Evolutionary conservation across 75 land plant genomes (phyloP).

Genomic region (Selaginella moellendorffii): DNA sequence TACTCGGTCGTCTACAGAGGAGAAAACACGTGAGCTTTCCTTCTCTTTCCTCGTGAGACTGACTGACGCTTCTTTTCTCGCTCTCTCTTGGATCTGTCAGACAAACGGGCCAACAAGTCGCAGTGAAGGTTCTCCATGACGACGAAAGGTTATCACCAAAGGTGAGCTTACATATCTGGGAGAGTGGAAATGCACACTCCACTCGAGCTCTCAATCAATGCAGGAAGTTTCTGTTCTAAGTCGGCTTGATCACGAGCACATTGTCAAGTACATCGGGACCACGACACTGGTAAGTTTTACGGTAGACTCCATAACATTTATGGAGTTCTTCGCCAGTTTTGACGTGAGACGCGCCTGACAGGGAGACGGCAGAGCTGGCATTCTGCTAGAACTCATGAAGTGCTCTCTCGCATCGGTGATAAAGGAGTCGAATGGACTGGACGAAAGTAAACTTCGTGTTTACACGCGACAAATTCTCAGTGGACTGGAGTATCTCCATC

Average conservation of each 20-base stretch:
- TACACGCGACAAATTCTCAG: neutral
- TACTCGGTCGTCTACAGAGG: neutral
- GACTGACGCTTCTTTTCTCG: no score
- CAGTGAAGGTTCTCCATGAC: neutral
- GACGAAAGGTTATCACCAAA: neutral
- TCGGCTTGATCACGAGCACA: neutral
- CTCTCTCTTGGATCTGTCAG: no score
- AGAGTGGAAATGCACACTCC: no score
- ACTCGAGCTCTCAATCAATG: no score
- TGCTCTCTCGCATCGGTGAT: neutral
- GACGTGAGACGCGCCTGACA: no score
- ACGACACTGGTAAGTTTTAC: neutral
- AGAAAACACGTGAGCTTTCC: neutral
- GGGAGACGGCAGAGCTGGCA: neutral
- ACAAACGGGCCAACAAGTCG: no score
- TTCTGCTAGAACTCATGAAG: neutral
- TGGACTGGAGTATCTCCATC: neutral
- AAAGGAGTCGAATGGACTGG: neutral
- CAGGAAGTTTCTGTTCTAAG: neutral
- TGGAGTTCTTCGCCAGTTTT: no score
- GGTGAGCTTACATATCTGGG: neutral
- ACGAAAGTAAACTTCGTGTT: neutral
- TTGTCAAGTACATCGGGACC: neutral
- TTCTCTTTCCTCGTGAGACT: no score
- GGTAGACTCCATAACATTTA: no score